Evolutionary conservation across 2,329 filamentous ascomycete genomes (phyloP).

Genomic region (Mollisiaceae sp.): DNA sequence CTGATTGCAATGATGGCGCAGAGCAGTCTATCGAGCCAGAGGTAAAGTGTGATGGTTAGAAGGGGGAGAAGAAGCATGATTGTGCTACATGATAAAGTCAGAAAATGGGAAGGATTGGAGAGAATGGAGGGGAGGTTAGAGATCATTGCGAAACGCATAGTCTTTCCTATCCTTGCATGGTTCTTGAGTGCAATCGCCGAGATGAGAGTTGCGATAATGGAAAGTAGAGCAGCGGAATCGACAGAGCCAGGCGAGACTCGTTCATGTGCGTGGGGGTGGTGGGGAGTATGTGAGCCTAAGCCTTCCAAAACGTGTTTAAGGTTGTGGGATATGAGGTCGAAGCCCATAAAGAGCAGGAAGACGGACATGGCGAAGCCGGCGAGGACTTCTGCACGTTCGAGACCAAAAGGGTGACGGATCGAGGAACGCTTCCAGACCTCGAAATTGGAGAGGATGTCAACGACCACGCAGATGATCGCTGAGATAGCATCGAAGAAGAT

Average conservation of each 20-base stretch:
- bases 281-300: conserved; percentile 71
- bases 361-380: conserved; percentile 96
- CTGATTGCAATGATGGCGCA: conserved; percentile 81
- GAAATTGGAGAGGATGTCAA: conserved; percentile 94
- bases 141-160: conserved; percentile 86
- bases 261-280: conserved; percentile 71
- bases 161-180: conserved; percentile 88
- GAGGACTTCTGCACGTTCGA: conserved; percentile 91
- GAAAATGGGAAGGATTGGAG: conserved; percentile 92
- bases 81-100: conserved; percentile 85
- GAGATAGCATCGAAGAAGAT: conserved; percentile 96
- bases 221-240: conserved; percentile 80
- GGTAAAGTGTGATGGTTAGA: conserved; percentile 78
- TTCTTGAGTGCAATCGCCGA: conserved; percentile 89
- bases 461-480: conserved; percentile 86
- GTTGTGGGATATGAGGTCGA: conserved; percentile 93
- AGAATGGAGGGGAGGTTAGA: conserved; percentile 83
- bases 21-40: conserved; percentile 82
- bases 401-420: conserved; percentile 90
- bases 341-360: conserved; percentile 94
- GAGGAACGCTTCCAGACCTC: conserved; percentile 96
- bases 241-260: conserved; percentile 76
- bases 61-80: conserved; percentile 82
- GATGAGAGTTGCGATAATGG: conserved; percentile 81
- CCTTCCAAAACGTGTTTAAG: conserved; percentile 88